Evolutionary conservation across 1,284 basidiomycete species (phyloP), one percentile per base, ranked within the genome.

Genomic region (Thecaphora frezii): DNA sequence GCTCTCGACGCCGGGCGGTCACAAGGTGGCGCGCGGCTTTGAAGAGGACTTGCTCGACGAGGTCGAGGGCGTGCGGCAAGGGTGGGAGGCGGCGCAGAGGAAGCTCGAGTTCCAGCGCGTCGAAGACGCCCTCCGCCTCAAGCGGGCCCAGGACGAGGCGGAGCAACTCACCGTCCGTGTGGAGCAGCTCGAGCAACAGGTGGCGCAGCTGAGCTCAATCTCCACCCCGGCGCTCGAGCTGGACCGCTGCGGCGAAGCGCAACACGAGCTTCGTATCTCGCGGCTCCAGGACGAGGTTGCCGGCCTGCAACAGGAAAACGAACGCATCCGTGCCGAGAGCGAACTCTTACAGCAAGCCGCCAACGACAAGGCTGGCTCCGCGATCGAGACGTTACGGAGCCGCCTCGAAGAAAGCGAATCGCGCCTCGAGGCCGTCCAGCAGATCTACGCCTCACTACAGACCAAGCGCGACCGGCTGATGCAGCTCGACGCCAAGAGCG

Each of bases 31-130:
- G 13, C 25, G 58, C 5, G 7, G 24, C 0, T 58, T 59, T 38
- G 48, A 44, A 2, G 21, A 39, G 2, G 64, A 66, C 23, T 38
- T 66, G 9, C 16, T 66, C 21, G 64, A 66, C 38, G 64, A 66
- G 22, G 39, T 66, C 24, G 53, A 46, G 22, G 18, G 36, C 1
- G 26, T 59, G 1, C 46, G 48, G 5, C 5, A 8, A 1, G 51
- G n/a, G 3, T 53, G 51, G 48, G 53, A 58, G 24, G 48, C 61
- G 7, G 37, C 40, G 9, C 37, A 46, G 9, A 46, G 38, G 1
- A 45, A 37, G 21, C 13, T 52, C 0, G 8, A 36, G 1, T 66
- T 62, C 25, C 24, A 44, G 7, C n/a, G 39, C 12, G 43, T 41
- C 16, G 64, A 66, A 37, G 30, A 47, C 5, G 10, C 30, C 7